phyloP scores from a whole-genome alignment of 2,329 filamentous ascomycete genomes.

The Ceratocystis variospora region DNA sequence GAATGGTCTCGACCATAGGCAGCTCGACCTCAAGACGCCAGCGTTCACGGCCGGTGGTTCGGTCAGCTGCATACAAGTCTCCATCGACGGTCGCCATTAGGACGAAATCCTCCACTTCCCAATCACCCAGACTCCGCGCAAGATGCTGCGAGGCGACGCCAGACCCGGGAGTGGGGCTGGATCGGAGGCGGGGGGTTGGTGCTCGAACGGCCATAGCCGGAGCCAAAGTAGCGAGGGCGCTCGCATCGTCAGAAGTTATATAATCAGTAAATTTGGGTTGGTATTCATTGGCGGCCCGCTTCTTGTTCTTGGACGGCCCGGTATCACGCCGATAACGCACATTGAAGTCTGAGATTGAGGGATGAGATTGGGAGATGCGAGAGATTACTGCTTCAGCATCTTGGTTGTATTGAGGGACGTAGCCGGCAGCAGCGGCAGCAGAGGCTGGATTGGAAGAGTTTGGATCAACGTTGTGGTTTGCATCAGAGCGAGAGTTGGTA shows the following conservation, averaged over 20 bases:
- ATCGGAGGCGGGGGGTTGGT: conserved; percentile 52
- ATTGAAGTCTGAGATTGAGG: conserved; percentile 11
- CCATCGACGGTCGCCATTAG: conserved; percentile 99
- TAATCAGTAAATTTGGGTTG: conserved; percentile 26
- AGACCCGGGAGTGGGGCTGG: conserved; percentile 44
- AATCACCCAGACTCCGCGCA: conserved; percentile 97
- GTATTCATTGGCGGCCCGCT: conserved; percentile 26
- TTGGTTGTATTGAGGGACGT: conserved; percentile 9
- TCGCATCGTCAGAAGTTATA: conserved; percentile 53
- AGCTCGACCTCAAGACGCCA: conserved; percentile 77
- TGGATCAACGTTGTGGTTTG: conserved; percentile 1
- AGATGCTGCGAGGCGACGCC: conserved; percentile 68
- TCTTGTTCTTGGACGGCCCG: conserved; percentile 20
- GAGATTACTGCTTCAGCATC: conserved; percentile 9
- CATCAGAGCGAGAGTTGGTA: not conserved
- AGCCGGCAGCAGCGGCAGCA: conserved; percentile 19
- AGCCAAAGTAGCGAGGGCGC: conserved; percentile 96
- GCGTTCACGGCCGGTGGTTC: conserved; percentile 67
- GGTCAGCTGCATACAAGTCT: conserved; percentile 80
- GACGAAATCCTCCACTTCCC: conserved; percentile 99
- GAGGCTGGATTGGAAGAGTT: not conserved
- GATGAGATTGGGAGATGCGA: conserved; percentile 9
- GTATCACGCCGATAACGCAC: conserved; percentile 13
- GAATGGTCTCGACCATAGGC: conserved; percentile 81
- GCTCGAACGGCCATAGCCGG: conserved; percentile 91